Evolutionary conservation across 2,329 filamentous ascomycete genomes (phyloP), one percentile per base, ranked within the genome.

Genomic region (Ceratocystis eucalypticola): DNA sequence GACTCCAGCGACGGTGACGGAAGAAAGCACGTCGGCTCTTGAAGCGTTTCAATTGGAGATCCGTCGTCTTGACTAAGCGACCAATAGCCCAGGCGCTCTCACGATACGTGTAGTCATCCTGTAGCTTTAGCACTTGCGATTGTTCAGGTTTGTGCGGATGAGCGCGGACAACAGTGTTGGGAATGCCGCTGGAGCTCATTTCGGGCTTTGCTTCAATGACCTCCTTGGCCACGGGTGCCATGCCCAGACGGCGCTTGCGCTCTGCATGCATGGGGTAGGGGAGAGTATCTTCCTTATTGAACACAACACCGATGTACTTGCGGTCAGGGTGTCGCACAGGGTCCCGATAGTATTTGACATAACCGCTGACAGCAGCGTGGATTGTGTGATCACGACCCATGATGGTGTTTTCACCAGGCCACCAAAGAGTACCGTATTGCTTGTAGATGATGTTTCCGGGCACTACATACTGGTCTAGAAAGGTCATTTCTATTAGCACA

Each of bases 371-470:
- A 68, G 86, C 87, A 65, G 94, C 86, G 76, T 89, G 96, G 74
- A 99, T 95, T 63, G 93, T 97, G 80, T 97, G 94, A 76, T 99
- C 92, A 69, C 94, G 88, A 63, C 94, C 94, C 80, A 97, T 93
- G 72, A 87, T 89, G 76, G 89, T 90, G 78, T 99, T 97, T 75
- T 97, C 94, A 72, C 94, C 94, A 0, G 94, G 88, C 75, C 88
- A 93, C 94, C 94, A 99, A 72, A 87, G 84, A 3, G 94, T 95
- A 72, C 94, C 94, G 72, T 93, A 88, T 77, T 99, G 94, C 75
- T 91, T 91, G 84, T 94, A 99, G 77, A 99, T 89, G 77, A 99
- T 99, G 80, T 96, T 97, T 65, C 94, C 94, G 3, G 92, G 88
- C 67, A 96, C 88, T 45, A 99, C 94, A 76, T 88, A 96, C 79